These are phyloP conservation scores for Picochlorum sp. DNA, from an alignment of 139 green algal genomes.

Conservation along the genomic window DNA sequence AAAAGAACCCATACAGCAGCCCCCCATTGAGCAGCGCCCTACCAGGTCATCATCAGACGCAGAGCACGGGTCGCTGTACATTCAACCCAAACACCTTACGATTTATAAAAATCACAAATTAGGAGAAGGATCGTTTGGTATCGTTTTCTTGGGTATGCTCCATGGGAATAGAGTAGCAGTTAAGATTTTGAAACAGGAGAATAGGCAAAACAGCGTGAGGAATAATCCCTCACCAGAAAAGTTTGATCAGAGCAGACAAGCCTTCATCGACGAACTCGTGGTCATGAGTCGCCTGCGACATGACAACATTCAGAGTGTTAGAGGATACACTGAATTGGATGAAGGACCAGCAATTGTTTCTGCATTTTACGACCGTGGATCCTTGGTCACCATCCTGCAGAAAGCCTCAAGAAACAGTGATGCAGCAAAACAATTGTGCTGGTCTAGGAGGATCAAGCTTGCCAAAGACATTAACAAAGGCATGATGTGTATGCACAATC, in stretches of 20 bases:
- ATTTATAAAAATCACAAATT: slow-evolving; percentile 1
- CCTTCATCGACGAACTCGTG: background rate
- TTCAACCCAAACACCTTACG: background rate
- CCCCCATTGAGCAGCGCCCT: too few relatives aligned
- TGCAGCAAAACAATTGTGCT: background rate
- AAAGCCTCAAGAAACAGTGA: background rate
- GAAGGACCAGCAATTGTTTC: slow-evolving; percentile 8
- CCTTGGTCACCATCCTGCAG: background rate
- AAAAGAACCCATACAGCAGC: background rate
- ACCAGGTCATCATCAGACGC: background rate
- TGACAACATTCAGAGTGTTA: slow-evolving; percentile 11
- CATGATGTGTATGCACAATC: slow-evolving; percentile 9
- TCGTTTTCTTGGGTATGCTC: background rate
- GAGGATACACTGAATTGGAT: background rate
- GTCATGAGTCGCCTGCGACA: slow-evolving; percentile 6
- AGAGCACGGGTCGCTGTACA: background rate
- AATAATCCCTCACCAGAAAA: background rate
- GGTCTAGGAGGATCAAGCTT: slow-evolving; percentile 3
- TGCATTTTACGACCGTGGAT: slow-evolving; percentile 5
- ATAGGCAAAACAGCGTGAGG: background rate
- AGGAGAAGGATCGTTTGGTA: slow-evolving; percentile 10
- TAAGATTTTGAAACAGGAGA: slow-evolving; percentile 5
- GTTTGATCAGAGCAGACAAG: background rate
- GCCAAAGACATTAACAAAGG: slow-evolving; percentile 3
- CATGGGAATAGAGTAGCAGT: slow-evolving; percentile 7